Conservation (phyloP, 257 asterid genomes). For the Jacaranda mimosifolia region DNA sequence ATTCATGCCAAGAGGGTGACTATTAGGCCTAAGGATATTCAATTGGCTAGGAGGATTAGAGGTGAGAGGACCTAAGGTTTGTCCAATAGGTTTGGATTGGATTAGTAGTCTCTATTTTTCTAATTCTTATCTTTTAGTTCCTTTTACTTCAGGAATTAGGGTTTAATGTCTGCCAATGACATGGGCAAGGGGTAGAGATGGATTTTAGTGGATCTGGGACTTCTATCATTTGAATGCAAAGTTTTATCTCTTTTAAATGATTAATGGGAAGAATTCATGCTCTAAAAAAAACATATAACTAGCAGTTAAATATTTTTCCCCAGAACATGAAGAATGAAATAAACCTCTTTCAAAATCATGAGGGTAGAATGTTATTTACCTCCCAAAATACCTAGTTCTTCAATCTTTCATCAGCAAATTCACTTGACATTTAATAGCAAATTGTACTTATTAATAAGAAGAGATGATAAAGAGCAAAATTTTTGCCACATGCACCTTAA, state of each 20-base stretch:
- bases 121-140: neutral
- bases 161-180: neutral
- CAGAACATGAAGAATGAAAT: neutral
- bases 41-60: too few species aligned
- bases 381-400: too few species aligned
- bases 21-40: too few species aligned
- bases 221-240: conserved; percentile 4
- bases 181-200: neutral
- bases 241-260: neutral
- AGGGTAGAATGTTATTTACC: too few species aligned
- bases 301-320: neutral
- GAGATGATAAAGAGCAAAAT: too few species aligned
- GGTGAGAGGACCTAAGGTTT: conserved; percentile 44
- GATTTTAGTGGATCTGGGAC: neutral
- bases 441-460: too few species aligned
- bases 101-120: neutral
- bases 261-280: neutral
- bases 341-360: neutral
- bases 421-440: too few species aligned
- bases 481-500: too few species aligned
- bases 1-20: too few species aligned
- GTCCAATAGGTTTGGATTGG: neutral
- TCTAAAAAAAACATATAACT: too few species aligned
- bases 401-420: too few species aligned
- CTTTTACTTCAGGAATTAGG: neutral